Evolutionary conservation across 139 green algal species (phyloP).

Genomic region (Closterium sp.): DNA sequence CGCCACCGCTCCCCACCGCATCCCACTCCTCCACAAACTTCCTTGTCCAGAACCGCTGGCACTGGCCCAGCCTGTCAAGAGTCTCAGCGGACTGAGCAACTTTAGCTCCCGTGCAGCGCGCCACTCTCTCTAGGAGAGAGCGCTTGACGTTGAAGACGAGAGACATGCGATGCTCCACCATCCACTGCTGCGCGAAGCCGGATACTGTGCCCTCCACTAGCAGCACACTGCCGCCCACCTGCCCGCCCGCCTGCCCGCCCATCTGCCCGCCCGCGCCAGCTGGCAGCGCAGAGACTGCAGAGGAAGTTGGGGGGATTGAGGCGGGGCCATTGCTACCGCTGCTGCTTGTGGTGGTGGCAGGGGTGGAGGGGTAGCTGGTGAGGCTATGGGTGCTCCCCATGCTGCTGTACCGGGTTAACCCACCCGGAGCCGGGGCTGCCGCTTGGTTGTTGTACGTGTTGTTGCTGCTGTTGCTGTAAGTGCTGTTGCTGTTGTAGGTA

Average conservation of each 20-base stretch:
- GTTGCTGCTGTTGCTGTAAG: neutral
- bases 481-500: neutral
- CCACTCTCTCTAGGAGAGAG: slow-evolving; percentile 3
- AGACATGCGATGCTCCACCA: slow-evolving; percentile 48
- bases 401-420: neutral
- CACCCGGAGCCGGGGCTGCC: too few species aligned
- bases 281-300: neutral
- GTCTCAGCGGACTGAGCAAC: slow-evolving; percentile 16
- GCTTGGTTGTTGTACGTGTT: neutral
- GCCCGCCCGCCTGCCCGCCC: neutral
- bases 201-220: slow-evolving; percentile 57
- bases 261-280: neutral
- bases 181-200: slow-evolving; percentile 57
- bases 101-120: slow-evolving; percentile 29
- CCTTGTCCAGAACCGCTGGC: slow-evolving; percentile 36
- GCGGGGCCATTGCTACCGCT: neutral
- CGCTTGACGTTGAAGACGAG: slow-evolving; percentile 48
- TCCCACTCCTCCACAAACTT: slow-evolving; percentile 41
- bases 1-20: slow-evolving; percentile 39
- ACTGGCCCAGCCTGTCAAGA: slow-evolving; percentile 23
- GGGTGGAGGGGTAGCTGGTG: neutral
- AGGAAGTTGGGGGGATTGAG: neutral
- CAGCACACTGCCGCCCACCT: slow-evolving; percentile 36
- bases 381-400: neutral
- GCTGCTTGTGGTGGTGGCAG: neutral